Evolutionary conservation across 768 basidiomycete genomes (phyloP).

Genomic region (Pilatotrama ljubarskyi): DNA sequence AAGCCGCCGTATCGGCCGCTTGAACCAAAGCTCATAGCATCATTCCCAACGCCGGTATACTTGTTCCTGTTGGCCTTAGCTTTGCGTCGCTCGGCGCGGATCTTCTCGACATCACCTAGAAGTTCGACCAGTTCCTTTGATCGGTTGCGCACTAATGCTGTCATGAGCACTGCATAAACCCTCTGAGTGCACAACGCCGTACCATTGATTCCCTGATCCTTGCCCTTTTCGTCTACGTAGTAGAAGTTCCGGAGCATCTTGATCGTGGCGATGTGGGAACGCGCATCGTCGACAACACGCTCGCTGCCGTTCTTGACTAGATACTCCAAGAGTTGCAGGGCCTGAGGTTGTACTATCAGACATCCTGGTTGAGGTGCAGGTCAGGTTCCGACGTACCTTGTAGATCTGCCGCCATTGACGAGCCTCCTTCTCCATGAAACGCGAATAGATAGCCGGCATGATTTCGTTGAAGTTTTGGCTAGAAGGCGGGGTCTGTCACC

Average conservation of each 20-base stretch:
- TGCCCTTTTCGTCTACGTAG: constrained; percentile 97
- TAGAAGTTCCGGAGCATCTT: constrained; percentile 99
- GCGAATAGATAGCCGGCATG: constrained; percentile 94
- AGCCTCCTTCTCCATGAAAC: constrained; percentile 98
- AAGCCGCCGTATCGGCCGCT: constrained; percentile 72
- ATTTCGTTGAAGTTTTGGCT: constrained; percentile 99
- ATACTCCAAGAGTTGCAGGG: constrained; percentile 92
- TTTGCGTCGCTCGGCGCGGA: constrained; percentile 85
- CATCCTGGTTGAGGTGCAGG: too few species aligned
- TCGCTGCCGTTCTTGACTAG: constrained; percentile 97
- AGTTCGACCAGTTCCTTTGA: constrained; percentile 92
- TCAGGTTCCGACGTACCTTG: constrained; percentile 56
- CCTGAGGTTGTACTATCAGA: constrained; percentile 43
- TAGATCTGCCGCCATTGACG: constrained; percentile 99
- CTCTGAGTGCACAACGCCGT: constrained; percentile 10
- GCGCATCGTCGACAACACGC: constrained; percentile 95
- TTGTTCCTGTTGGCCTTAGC: constrained; percentile 91
- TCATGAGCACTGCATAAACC: background rate
- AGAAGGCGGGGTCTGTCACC: background rate
- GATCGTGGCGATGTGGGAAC: constrained; percentile 90
- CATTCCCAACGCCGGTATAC: constrained; percentile 85
- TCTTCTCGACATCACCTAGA: constrained; percentile 86
- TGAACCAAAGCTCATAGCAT: constrained; percentile 64
- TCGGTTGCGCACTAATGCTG: constrained; percentile 81
- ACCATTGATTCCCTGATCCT: constrained; percentile 98